Evolutionary conservation across 805 yeast genomes (phyloP).

Genomic region (Diddensiella santjacobensis): DNA sequence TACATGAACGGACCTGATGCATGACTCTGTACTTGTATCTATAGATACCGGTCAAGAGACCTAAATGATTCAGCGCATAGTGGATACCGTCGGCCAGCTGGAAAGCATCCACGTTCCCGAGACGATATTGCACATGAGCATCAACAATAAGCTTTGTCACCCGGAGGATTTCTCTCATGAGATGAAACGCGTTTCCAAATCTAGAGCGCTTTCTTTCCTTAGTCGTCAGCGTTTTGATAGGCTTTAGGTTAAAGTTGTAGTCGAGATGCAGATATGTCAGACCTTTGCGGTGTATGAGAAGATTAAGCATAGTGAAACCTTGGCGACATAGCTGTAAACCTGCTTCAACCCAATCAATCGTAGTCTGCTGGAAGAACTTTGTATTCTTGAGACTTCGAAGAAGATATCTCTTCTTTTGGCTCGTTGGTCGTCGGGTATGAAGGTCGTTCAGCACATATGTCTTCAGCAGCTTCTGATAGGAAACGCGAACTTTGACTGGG

Average conservation of each 20-base stretch:
- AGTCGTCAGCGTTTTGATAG: slow-evolving; percentile 92
- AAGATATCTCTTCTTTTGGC: slow-evolving; percentile 52
- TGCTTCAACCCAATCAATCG: slow-evolving; percentile 98
- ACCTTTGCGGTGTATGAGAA: slow-evolving; percentile 86
- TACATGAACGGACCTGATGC: slow-evolving; percentile 96
- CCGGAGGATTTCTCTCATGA: slow-evolving; percentile 83
- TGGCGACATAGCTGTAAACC: slow-evolving; percentile 91
- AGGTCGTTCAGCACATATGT: slow-evolving; percentile 67
- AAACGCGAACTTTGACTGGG: slow-evolving; percentile 76
- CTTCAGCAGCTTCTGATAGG: slow-evolving; percentile 87
- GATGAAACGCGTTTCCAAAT: slow-evolving; percentile 93
- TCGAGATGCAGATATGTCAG: slow-evolving; percentile 89
- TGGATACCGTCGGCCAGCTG: slow-evolving; percentile 94
- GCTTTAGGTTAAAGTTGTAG: slow-evolving; percentile 92
- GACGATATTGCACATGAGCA: slow-evolving; percentile 84
- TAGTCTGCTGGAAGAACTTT: slow-evolving; percentile 84
- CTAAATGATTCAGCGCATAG: slow-evolving; percentile 87
- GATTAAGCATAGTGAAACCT: slow-evolving; percentile 89
- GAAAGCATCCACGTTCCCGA: slow-evolving; percentile 88
- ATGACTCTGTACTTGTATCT: slow-evolving; percentile 95
- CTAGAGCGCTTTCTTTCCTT: slow-evolving; percentile 94
- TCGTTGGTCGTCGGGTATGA: slow-evolving; percentile 44
- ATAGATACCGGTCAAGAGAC: slow-evolving; percentile 94
- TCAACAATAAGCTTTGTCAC: slow-evolving; percentile 85
- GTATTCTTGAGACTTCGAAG: slow-evolving; percentile 68